Conservation (phyloP, 495 filamentous ascomycete species). For the Penicillium alfredii region DNA sequence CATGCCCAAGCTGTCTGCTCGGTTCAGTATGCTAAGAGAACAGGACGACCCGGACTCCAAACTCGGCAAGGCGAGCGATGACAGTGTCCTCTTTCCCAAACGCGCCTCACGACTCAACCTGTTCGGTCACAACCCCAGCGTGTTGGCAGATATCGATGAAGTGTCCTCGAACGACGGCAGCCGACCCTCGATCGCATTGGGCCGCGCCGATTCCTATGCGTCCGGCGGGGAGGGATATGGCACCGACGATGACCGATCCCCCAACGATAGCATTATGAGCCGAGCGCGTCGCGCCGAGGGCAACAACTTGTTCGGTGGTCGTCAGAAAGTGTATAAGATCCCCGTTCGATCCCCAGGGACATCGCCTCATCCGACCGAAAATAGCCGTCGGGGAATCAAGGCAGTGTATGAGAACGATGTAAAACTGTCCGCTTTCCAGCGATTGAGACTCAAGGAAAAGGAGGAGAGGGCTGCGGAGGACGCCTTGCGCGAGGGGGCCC, state of each 20-base stretch:
- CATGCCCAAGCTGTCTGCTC: conserved; percentile 89
- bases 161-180: conserved; percentile 67
- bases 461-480: conserved; percentile 41
- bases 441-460: conserved; percentile 56
- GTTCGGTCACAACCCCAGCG: conserved; percentile 42
- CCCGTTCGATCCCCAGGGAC: conserved; percentile 45
- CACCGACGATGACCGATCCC: conserved; percentile 61
- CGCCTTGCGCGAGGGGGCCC: conserved; percentile 11
- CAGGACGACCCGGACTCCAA: conserved; percentile 85
- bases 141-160: conserved; percentile 82
- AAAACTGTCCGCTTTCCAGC: conserved; percentile 72
- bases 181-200: conserved; percentile 52
- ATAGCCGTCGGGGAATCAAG: conserved; percentile 41
- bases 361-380: conserved; percentile 11
- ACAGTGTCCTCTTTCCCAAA: conserved; percentile 82
- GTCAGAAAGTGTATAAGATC: conserved; percentile 95
- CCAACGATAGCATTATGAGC: conserved; percentile 70
- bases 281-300: conserved; percentile 80
- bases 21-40: conserved; percentile 94
- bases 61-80: conserved; percentile 89
- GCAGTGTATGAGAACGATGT: conserved; percentile 84
- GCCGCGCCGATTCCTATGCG: conserved; percentile 46
- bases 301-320: conserved; percentile 90
- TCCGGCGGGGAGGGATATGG: conserved; percentile 50
- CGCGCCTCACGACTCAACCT: conserved; percentile 64